These are phyloP conservation scores for Lentinula guzmanii DNA, from an alignment of 768 basidiomycete genomes.

Conservation along the genomic window DNA sequence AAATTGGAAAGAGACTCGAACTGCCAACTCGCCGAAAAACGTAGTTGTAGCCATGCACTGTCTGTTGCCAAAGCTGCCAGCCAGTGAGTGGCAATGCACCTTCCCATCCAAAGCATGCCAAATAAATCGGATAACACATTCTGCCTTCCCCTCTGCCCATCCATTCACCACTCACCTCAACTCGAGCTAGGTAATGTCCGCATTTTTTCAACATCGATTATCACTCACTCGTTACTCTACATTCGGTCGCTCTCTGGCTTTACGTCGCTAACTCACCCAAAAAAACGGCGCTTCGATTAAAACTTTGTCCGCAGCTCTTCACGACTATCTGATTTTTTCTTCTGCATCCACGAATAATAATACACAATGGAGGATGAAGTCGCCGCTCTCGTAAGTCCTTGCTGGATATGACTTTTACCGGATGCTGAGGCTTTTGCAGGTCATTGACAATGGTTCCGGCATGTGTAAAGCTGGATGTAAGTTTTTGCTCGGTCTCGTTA, in stretches of 20 bases:
- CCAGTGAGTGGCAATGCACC: neutral
- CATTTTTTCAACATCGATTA: neutral
- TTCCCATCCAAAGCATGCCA: neutral
- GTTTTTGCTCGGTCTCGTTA: constrained; percentile 18
- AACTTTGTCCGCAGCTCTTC: constrained; percentile 2
- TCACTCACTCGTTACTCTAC: neutral
- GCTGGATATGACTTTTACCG: neutral
- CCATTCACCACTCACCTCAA: neutral
- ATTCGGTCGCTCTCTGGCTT: neutral
- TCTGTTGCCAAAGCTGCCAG: neutral
- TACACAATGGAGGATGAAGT: constrained; percentile 22
- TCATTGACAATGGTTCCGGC: constrained; percentile 75
- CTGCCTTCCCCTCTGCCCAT: constrained; percentile 3
- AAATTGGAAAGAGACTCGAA: no score
- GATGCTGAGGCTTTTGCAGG: constrained; percentile 24
- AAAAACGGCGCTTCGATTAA: neutral
- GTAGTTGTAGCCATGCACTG: no score
- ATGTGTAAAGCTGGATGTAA: constrained; percentile 84
- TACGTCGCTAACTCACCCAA: neutral
- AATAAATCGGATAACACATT: neutral
- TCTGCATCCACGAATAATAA: constrained; percentile 9
- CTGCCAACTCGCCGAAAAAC: no score
- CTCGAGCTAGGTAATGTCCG: neutral
- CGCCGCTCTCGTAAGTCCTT: constrained; percentile 16
- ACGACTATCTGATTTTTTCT: neutral